A percentile compares a stretch with the other conserved stretches of the same genome.
These are phyloP conservation scores for Blastomyces emzantsi DNA, from an alignment of 2,329 filamentous ascomycete genomes.

Conservation along the genomic window DNA sequence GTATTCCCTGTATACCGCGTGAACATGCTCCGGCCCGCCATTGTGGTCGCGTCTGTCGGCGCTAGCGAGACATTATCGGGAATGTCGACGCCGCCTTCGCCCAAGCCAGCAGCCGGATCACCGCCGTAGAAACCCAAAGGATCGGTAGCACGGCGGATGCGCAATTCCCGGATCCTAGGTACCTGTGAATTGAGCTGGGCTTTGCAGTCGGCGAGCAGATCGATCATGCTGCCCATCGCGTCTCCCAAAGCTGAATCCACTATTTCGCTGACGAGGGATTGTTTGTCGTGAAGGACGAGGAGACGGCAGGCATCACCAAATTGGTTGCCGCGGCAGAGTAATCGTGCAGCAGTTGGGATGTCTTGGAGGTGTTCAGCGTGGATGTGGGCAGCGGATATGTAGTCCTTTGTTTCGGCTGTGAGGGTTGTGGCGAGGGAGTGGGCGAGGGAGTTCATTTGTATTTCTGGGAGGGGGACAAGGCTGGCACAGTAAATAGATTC, in stretches of 20 bases:
- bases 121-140: slow-evolving; percentile 85
- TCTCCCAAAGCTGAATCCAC: slow-evolving; percentile 75
- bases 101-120: slow-evolving; percentile 48
- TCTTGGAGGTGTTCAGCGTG: slow-evolving; percentile 72
- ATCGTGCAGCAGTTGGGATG: slow-evolving; percentile 58
- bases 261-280: slow-evolving; percentile 55
- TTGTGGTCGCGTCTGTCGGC: slow-evolving; percentile 71
- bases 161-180: slow-evolving; percentile 73
- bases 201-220: slow-evolving; percentile 89
- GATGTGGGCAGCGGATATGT: slow-evolving; percentile 67
- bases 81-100: slow-evolving; percentile 53
- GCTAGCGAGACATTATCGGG: slow-evolving; percentile 91
- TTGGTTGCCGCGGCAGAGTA: slow-evolving; percentile 75
- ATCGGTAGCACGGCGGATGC: slow-evolving; percentile 70
- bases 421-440: slow-evolving; percentile 66
- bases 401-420: slow-evolving; percentile 71
- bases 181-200: slow-evolving; percentile 75
- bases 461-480: slow-evolving; percentile 53
- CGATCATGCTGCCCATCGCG: slow-evolving; percentile 70
- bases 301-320: slow-evolving; percentile 86
- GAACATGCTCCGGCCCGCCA: slow-evolving; percentile 72
- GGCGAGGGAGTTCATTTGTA: slow-evolving; percentile 60
- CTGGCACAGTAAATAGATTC: slow-evolving; percentile 77
- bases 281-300: slow-evolving; percentile 51
- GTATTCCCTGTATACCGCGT: slow-evolving; percentile 77